A percentile compares a stretch with the other conserved stretches of the same genome.
These are phyloP conservation scores for Hansenula lynferdii DNA, from an alignment of 1,139 yeast genomes.

Conservation along the genomic window DNA sequence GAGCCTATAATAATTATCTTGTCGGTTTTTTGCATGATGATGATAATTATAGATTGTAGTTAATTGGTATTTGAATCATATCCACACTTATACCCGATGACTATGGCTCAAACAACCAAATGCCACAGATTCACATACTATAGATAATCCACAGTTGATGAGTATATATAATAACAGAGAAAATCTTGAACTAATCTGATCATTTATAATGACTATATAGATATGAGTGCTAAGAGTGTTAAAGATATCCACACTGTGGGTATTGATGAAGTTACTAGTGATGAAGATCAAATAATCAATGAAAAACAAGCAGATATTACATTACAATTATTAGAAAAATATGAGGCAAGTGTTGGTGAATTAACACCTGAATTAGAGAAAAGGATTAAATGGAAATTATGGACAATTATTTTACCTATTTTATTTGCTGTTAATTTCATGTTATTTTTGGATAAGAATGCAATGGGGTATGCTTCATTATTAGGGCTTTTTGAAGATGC, in stretches of 20 bases:
- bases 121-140: too few species aligned
- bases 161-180: too few species aligned
- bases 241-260: background rate
- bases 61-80: too few species aligned
- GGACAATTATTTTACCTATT: constrained; percentile 13
- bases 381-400: constrained; percentile 7
- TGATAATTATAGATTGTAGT: too few species aligned
- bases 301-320: constrained; percentile 10
- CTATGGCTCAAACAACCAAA: too few species aligned
- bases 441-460: constrained; percentile 17
- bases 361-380: constrained; percentile 11
- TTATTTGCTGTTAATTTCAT: constrained; percentile 12
- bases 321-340: constrained; percentile 7
- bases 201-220: too few species aligned
- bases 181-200: too few species aligned
- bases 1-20: constrained; percentile 28
- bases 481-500: constrained; percentile 14
- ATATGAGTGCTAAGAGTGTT: too few species aligned
- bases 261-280: background rate
- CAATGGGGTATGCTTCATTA: constrained; percentile 14
- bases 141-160: too few species aligned
- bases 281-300: background rate
- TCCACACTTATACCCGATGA: too few species aligned
- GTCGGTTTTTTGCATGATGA: too few species aligned
- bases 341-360: constrained; percentile 12